These are phyloP conservation scores for Leccinum fibrillosum DNA, from an alignment of 768 basidiomycete genomes.

Conservation along the genomic window DNA sequence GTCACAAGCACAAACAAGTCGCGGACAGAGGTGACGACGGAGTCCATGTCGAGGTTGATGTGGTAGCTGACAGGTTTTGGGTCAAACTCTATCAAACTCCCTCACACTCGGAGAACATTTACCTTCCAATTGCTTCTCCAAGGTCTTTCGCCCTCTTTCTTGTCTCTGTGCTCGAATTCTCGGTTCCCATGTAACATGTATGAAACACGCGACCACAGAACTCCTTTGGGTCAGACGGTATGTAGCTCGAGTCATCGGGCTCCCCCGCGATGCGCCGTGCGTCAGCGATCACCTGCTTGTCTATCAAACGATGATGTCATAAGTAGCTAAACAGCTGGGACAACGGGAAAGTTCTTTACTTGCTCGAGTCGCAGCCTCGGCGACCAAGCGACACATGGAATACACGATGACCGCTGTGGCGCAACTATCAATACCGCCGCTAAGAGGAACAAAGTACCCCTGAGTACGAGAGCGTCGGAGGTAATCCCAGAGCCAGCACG, in stretches of 20 bases:
- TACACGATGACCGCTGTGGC: slow-evolving; percentile 94
- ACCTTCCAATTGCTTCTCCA: slow-evolving; percentile 89
- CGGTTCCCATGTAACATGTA: slow-evolving; percentile 99
- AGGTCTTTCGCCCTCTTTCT: slow-evolving; percentile 82
- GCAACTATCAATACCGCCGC: slow-evolving; percentile 96
- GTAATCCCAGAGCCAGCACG: slow-evolving; percentile 99
- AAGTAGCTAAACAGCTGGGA: neutral
- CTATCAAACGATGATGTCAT: slow-evolving; percentile 33
- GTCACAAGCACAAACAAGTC: slow-evolving; percentile 85
- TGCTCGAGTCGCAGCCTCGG: slow-evolving; percentile 68
- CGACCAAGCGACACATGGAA: slow-evolving; percentile 93
- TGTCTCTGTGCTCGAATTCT: slow-evolving; percentile 90
- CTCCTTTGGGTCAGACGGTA: slow-evolving; percentile 85
- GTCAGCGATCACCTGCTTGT: slow-evolving; percentile 84
- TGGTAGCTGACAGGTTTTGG: slow-evolving; percentile 64
- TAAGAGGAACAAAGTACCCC: slow-evolving; percentile 93
- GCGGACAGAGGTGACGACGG: slow-evolving; percentile 78
- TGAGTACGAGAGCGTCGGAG: slow-evolving; percentile 89
- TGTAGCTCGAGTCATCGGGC: slow-evolving; percentile 72
- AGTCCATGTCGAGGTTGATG: slow-evolving; percentile 94
- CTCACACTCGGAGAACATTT: slow-evolving; percentile 8
- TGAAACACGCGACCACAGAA: slow-evolving; percentile 89
- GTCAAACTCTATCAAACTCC: neutral
- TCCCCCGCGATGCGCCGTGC: slow-evolving; percentile 89
- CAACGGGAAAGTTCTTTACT: slow-evolving; percentile 42